A percentile compares a stretch with the other conserved stretches of the same genome.
Conservation (phyloP, 2,329 filamentous ascomycete species). For the Pseudocercospora crystallina region DNA sequence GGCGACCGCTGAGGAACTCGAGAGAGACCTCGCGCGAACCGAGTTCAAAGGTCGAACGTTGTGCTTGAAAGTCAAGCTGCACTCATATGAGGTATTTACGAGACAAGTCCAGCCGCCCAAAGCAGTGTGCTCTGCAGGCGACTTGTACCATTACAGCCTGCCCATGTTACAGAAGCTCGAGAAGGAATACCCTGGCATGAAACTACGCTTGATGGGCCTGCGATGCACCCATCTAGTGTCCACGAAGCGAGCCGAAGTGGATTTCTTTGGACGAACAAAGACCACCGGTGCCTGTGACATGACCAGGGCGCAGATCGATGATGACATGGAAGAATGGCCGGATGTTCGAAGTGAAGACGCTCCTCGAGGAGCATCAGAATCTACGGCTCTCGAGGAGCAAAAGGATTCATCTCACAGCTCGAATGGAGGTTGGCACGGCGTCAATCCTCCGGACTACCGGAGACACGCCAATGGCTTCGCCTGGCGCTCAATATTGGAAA, state of each 20-base stretch:
- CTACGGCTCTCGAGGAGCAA: slow-evolving; percentile 47
- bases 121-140: slow-evolving; percentile 70
- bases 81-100: slow-evolving; percentile 89
- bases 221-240: slow-evolving; percentile 84
- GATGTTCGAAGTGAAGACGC: slow-evolving; percentile 66
- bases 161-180: slow-evolving; percentile 83
- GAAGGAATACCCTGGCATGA: slow-evolving; percentile 77
- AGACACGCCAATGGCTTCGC: slow-evolving; percentile 36
- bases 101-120: slow-evolving; percentile 75
- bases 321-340: slow-evolving; percentile 63
- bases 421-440: too few relatives aligned
- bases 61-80: slow-evolving; percentile 87
- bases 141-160: slow-evolving; percentile 77
- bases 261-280: slow-evolving; percentile 69
- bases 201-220: slow-evolving; percentile 80
- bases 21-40: slow-evolving; percentile 76
- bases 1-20: slow-evolving; percentile 79
- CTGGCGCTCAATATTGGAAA: slow-evolving; percentile 35
- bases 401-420: slow-evolving; percentile 13
- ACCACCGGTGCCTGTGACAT: slow-evolving; percentile 31
- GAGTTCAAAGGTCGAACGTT: slow-evolving; percentile 88
- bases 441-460: slow-evolving; percentile 22
- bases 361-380: slow-evolving; percentile 39
- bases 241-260: slow-evolving; percentile 75
- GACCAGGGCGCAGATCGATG: slow-evolving; percentile 39